A percentile compares a stretch with the other conserved stretches of the same genome.
These are phyloP conservation scores for Ophiostoma montium DNA, from an alignment of 2,329 filamentous ascomycete genomes.

Conservation along the genomic window DNA sequence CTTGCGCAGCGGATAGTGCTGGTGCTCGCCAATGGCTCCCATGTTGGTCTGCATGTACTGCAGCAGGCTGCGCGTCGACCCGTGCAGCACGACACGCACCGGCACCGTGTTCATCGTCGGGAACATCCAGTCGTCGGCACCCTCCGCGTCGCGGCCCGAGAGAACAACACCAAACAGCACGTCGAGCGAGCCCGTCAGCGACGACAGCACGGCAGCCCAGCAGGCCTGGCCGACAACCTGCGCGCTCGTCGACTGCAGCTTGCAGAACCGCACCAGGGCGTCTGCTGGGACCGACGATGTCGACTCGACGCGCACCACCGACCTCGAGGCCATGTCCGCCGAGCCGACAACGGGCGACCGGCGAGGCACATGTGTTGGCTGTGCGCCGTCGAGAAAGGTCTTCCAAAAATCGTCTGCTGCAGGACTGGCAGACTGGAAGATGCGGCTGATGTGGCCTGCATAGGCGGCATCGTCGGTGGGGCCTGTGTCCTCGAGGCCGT, in stretches of 20 bases:
- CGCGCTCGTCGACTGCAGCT: conserved; percentile 49
- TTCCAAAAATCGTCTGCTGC: conserved; percentile 54
- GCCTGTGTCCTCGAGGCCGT: conserved; percentile 18
- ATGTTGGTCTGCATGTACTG: conserved; percentile 60
- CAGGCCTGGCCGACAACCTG: conserved; percentile 65
- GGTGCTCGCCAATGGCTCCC: conserved; percentile 50
- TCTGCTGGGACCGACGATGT: conserved; percentile 27
- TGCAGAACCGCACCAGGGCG: conserved; percentile 47
- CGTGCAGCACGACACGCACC: conserved; percentile 59
- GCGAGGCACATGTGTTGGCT: conserved; percentile 18
- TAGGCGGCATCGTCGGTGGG: conserved; percentile 1
- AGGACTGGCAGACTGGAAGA: conserved; percentile 28
- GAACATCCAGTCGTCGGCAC: conserved; percentile 56
- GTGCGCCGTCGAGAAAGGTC: conserved; percentile 43
- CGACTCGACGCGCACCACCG: conserved; percentile 26
- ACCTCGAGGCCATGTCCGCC: conserved; percentile 13
- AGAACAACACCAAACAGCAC: conserved; percentile 72
- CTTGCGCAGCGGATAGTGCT: conserved; percentile 64
- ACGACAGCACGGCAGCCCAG: conserved; percentile 59
- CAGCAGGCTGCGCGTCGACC: conserved; percentile 49
- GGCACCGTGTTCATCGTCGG: conserved; percentile 88
- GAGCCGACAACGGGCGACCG: not conserved
- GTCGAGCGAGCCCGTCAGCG: conserved; percentile 50
- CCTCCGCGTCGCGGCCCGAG: conserved; percentile 67
- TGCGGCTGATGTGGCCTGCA: conserved; percentile 29